phyloP scores from a whole-genome alignment of 2,329 filamentous ascomycete species.

The Dactylella cylindrospora region DNA sequence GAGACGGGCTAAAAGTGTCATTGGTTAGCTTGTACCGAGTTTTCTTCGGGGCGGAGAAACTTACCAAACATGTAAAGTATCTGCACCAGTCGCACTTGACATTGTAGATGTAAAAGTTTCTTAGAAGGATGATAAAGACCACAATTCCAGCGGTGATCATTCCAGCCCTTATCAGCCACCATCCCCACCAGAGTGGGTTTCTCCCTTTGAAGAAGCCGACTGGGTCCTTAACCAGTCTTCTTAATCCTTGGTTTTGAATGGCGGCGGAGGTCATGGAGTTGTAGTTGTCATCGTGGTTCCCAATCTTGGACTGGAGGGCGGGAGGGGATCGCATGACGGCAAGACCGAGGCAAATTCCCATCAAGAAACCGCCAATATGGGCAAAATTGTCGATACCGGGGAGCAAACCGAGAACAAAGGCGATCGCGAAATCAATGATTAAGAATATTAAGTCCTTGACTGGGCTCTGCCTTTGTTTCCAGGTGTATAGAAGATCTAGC shows the following conservation, averaged over 20 bases:
- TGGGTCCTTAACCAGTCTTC: slow-evolving; percentile 62
- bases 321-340: slow-evolving; percentile 87
- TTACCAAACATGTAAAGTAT: slow-evolving; percentile 87
- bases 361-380: slow-evolving; percentile 92
- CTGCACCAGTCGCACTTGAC: slow-evolving; percentile 88
- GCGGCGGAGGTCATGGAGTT: slow-evolving; percentile 63
- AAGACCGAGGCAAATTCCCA: slow-evolving; percentile 83
- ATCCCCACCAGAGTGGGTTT: slow-evolving; percentile 93
- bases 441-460: slow-evolving; percentile 85
- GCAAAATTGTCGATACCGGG: slow-evolving; percentile 96
- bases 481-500: slow-evolving; percentile 89
- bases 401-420: slow-evolving; percentile 86
- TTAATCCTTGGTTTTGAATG: slow-evolving; percentile 46
- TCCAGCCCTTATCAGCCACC: slow-evolving; percentile 84
- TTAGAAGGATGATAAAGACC: slow-evolving; percentile 79
- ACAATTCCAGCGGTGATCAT: slow-evolving; percentile 78
- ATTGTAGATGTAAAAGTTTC: slow-evolving; percentile 84
- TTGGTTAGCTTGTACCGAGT: not conserved
- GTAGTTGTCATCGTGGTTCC: slow-evolving; percentile 69
- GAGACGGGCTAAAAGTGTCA: slow-evolving; percentile 60
- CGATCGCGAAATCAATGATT: slow-evolving; percentile 78
- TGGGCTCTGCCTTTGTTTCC: slow-evolving; percentile 75
- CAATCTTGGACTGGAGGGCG: slow-evolving; percentile 71
- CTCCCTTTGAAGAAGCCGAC: slow-evolving; percentile 85
- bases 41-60: slow-evolving; percentile 53